Conservation (phyloP, 2,329 filamentous ascomycete species). For the Sordariomycetes sp. region DNA sequence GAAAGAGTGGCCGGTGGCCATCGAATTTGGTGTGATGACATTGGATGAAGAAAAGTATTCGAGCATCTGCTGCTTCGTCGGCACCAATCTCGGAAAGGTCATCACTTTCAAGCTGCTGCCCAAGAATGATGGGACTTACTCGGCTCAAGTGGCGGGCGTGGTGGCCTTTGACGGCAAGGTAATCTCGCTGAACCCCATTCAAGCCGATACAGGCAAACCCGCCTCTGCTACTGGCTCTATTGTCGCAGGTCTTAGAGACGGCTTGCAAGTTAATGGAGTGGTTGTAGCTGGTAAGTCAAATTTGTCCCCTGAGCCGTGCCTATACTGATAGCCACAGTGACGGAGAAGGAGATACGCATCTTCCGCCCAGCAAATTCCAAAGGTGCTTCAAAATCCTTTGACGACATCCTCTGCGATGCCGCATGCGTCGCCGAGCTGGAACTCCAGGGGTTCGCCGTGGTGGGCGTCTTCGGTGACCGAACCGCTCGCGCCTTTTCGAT, state of each 20-base stretch:
- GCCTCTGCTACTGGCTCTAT: conserved; percentile 67
- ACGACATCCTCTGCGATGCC: conserved; percentile 71
- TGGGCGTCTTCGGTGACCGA: conserved; percentile 79
- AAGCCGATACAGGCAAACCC: conserved; percentile 65
- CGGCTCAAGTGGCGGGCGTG: conserved; percentile 61
- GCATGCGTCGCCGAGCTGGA: conserved; percentile 70
- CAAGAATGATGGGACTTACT: conserved; percentile 56
- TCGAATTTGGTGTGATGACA: conserved; percentile 91
- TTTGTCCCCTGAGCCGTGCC: background rate
- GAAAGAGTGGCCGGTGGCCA: conserved; percentile 67
- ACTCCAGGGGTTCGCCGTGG: conserved; percentile 66
- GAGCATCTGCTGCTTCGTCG: conserved; percentile 85
- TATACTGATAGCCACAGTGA: conserved; percentile 30
- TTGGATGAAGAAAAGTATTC: conserved; percentile 93
- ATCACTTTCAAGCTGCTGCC: conserved; percentile 88
- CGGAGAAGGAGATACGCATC: conserved; percentile 68
- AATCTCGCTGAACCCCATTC: conserved; percentile 70
- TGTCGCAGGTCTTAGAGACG: conserved; percentile 69
- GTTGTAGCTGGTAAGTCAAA: conserved; percentile 59
- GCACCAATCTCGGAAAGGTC: conserved; percentile 75
- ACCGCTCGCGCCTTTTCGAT: conserved; percentile 73
- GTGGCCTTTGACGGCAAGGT: conserved; percentile 59
- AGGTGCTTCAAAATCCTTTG: conserved; percentile 87
- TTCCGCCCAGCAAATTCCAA: conserved; percentile 80
- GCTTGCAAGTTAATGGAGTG: conserved; percentile 68